Evolutionary conservation across 2,329 filamentous ascomycete species (phyloP), one percentile per base, ranked within the genome.

Genomic region (Calcarisporium arbuscula): DNA sequence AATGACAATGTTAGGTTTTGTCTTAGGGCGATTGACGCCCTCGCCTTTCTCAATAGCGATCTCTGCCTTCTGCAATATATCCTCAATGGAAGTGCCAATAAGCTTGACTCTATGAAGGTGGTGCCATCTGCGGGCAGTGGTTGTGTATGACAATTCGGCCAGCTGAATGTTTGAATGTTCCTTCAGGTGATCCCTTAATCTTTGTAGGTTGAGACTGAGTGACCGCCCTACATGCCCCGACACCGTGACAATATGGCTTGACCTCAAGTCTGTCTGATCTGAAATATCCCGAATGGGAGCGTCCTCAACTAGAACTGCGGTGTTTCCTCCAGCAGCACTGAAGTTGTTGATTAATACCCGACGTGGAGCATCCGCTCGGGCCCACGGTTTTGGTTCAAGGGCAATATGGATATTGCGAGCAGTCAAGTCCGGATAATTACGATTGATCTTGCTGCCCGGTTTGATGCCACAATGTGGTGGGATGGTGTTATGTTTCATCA

Each of bases 321-420:
- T 82, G 56, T 86, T 87, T 9, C 81, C 81, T 45, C 82, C 82
- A 27, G 80, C 80, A 6, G 82, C 82, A 42, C 73, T 74, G 49
- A 83, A 84, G 58, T 82, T 83, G 57, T 85, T 85, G 41, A 82
- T 58, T 45, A 74, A 72, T 8, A 72, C 58, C 4, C 65, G 56
- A 8, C 26, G 9, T 25, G 12, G 14, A 14, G 30, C 66, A 36
- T 74, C 61, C 26, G 54, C 60, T 33, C 74, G 62, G 41, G 46
- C 47, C 48, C 64, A 70, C 0, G 64, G 58, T 0, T 65, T 72
- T 29, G 64, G 51, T 40, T 76, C 62, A 39, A 72, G 65, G 3
- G 74, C 68, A 46, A 82, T 77, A 35, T 68, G 65, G 28, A 78
- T 64, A 27, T 74, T 72, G 19, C 74, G 65, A 15, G 65, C 57